These are phyloP conservation scores for Diaporthe citri DNA, from an alignment of 2,329 filamentous ascomycete species.

Conservation along the genomic window DNA sequence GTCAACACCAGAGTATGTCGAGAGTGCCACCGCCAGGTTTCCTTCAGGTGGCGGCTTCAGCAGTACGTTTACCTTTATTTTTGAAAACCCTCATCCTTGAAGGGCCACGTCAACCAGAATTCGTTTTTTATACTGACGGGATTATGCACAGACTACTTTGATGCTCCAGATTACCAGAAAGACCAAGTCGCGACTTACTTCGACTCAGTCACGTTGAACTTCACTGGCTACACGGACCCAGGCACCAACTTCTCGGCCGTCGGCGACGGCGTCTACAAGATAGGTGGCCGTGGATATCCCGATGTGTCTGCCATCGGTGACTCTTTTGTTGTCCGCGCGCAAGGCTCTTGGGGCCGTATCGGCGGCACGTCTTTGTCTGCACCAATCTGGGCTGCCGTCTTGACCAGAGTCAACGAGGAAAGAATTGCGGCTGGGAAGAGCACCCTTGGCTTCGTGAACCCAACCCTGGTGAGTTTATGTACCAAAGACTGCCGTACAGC, in stretches of 20 bases:
- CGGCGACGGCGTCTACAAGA: conserved; percentile 55
- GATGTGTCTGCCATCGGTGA: conserved; percentile 61
- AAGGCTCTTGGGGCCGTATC: conserved; percentile 52
- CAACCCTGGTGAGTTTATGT: conserved; percentile 53
- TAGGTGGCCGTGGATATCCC: conserved; percentile 60
- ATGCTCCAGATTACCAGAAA: conserved; percentile 47
- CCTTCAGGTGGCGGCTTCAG: conserved; percentile 52
- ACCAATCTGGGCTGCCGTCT: conserved; percentile 61
- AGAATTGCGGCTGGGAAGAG: conserved; percentile 58
- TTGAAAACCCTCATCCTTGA: background rate
- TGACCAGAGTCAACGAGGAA: conserved; percentile 65
- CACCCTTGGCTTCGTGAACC: conserved; percentile 65
- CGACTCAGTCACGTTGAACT: conserved; percentile 43
- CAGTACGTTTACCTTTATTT: conserved; percentile 32
- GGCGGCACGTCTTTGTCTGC: conserved; percentile 64
- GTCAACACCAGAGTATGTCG: conserved; percentile 36
- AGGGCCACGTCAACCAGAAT: too few relatives aligned
- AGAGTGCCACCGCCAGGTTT: conserved; percentile 45
- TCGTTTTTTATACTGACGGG: background rate
- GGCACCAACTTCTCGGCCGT: conserved; percentile 53
- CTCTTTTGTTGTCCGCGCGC: conserved; percentile 50
- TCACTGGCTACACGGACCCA: conserved; percentile 50
- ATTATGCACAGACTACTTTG: conserved; percentile 45
- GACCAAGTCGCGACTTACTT: conserved; percentile 46
- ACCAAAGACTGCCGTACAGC: background rate